A percentile compares a stretch with the other conserved stretches of the same genome.
Evolutionary conservation across 441 rosid species (phyloP).

Genomic region (Euphorbia schlechtendalii): DNA sequence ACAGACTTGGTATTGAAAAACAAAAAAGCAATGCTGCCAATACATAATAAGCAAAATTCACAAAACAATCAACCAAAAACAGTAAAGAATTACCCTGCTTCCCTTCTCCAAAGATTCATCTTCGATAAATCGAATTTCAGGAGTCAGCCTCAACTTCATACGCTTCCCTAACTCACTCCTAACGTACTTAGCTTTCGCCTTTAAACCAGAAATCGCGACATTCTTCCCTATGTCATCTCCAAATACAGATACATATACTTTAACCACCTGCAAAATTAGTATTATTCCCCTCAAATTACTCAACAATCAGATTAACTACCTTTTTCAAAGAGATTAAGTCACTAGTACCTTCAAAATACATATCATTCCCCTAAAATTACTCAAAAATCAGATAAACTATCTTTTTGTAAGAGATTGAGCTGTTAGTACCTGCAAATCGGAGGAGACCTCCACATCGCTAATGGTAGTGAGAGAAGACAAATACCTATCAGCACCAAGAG

Average conservation of each 20-base stretch:
- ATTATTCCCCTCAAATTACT: not conserved
- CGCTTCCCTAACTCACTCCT: slow-evolving; percentile 73
- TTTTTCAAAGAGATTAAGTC: not conserved
- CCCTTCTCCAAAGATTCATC: slow-evolving; percentile 84
- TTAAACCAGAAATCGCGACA: slow-evolving; percentile 77
- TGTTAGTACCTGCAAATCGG: slow-evolving; percentile 66
- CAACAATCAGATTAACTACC: not conserved
- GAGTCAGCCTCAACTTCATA: slow-evolving; percentile 82
- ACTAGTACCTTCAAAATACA: slow-evolving; percentile 63
- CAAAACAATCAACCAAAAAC: too few species aligned
- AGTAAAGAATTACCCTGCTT: slow-evolving; percentile 55
- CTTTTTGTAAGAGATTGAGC: not conserved
- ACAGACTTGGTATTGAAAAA: not conserved
- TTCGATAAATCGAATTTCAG: slow-evolving; percentile 78
- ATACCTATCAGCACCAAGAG: slow-evolving; percentile 79
- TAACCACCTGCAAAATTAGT: slow-evolving; percentile 53
- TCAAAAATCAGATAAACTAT: not conserved
- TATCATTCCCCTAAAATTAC: not conserved
- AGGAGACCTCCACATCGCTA: slow-evolving; percentile 71
- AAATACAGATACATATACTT: slow-evolving; percentile 86
- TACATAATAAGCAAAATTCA: too few species aligned
- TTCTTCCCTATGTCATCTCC: slow-evolving; percentile 94
- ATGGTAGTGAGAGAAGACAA: slow-evolving; percentile 86
- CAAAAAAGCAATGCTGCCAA: too few species aligned
- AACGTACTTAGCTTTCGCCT: slow-evolving; percentile 70